Percentiles rank a stretch among this genome's conserved stretches.
Evolutionary conservation across 2,329 filamentous ascomycete species (phyloP).

Genomic region (Claviceps sp.): DNA sequence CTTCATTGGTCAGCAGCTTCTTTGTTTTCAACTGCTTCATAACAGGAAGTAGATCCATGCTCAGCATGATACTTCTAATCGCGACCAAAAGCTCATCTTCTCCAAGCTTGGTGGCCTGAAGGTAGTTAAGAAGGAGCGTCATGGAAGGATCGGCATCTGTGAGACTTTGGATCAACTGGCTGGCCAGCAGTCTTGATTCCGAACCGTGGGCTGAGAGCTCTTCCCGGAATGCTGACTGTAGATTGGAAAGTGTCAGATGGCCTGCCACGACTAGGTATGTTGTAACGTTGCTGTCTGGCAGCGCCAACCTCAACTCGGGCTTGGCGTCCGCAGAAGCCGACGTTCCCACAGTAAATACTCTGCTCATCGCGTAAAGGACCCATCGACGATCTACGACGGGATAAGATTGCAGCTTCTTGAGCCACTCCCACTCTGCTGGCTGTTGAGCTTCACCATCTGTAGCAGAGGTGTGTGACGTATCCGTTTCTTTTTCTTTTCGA

Average conservation of each 20-base stretch:
- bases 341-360: slow-evolving; percentile 42
- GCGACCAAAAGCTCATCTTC: slow-evolving; percentile 53
- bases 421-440: slow-evolving; percentile 37
- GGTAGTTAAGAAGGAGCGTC: slow-evolving; percentile 50
- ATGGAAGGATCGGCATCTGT: slow-evolving; percentile 55
- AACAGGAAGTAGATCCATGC: slow-evolving; percentile 46
- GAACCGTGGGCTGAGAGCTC: slow-evolving; percentile 29
- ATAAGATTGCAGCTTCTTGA: slow-evolving; percentile 29
- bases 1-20: slow-evolving; percentile 19
- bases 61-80: slow-evolving; percentile 54
- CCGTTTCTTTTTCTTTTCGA: slow-evolving; percentile 9
- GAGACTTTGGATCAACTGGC: slow-evolving; percentile 49
- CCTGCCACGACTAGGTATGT: slow-evolving; percentile 48
- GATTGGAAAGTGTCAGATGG: slow-evolving; percentile 44
- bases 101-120: slow-evolving; percentile 52
- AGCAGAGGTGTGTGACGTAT: slow-evolving; percentile 3
- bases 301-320: slow-evolving; percentile 19
- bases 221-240: slow-evolving; percentile 42
- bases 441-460: slow-evolving; percentile 13
- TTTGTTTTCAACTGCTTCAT: slow-evolving; percentile 17
- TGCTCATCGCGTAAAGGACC: slow-evolving; percentile 49
- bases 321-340: slow-evolving; percentile 25
- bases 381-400: slow-evolving; percentile 49
- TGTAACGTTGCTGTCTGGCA: slow-evolving; percentile 40
- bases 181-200: slow-evolving; percentile 35